Evolutionary conservation across 2,329 filamentous ascomycete species (phyloP), one percentile per base, ranked within the genome.

Genomic region (Botrytis pseudocinerea): DNA sequence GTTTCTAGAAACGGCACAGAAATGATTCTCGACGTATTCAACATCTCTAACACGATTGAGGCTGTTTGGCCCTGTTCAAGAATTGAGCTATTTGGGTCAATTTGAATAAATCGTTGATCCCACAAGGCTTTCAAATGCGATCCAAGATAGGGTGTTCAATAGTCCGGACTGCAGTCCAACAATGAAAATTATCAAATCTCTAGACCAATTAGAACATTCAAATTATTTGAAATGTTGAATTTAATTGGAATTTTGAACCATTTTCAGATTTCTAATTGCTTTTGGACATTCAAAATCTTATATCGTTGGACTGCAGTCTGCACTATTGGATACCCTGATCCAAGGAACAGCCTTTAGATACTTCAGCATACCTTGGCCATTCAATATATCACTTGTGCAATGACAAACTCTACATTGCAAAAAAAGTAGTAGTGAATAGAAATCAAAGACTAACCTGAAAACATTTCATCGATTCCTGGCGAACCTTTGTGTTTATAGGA

Each of bases 381-480:
- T 5, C 25, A 42, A 42, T 57, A 68, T 16, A 32, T 7, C 8
- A 68, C 25, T 32, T 42, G 35, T 42, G 65, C 35, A 57, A 25
- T 57, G 9, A 42, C 28, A 32, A 57, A 32, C 18, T 6, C 38
- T 20, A 20, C 2, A 18, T 18, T 70, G 32, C 22, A 51, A 38
- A 28, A 28, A 59, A 22, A 46, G 28, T 28, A 3, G n/a, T 9
- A 42, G 40, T 10, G 38, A 20, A 20, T 32, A 71, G 5, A 20
- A 69, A 32, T 20, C 5, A 14, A 18, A 70, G 32, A 75, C 77
- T 70, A 82, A 90, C 89, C 83, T 91, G 89, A 70, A 90, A 85
- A 77, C 88, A 91, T 77, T 83, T 85, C 75, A 92, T 86, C 18
- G 87, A 84, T 76, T 91, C 89, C 75, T 85, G 84, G 25, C 87